Evolutionary conservation across 2,329 filamentous ascomycete species (phyloP).

Genomic region (Ophiostoma perfectum): DNA sequence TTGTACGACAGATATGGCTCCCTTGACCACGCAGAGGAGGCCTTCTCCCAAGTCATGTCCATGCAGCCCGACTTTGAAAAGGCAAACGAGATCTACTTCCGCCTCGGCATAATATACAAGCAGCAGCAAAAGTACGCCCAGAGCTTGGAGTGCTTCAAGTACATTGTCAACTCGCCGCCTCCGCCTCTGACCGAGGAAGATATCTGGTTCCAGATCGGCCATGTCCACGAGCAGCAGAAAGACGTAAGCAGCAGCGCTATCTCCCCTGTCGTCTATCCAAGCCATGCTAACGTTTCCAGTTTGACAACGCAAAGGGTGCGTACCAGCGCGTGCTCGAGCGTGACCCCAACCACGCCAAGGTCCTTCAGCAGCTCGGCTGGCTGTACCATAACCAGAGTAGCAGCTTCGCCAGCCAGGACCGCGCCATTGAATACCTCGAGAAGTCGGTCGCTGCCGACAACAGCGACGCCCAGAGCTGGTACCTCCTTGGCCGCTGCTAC

Average conservation of each 20-base stretch:
- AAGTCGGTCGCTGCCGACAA: slow-evolving; percentile 91
- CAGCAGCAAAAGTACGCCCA: slow-evolving; percentile 91
- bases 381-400: slow-evolving; percentile 93
- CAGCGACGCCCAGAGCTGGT: slow-evolving; percentile 96
- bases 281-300: slow-evolving; percentile 35
- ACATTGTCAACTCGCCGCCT: slow-evolving; percentile 89
- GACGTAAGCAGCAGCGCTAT: slow-evolving; percentile 59
- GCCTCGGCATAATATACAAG: slow-evolving; percentile 99
- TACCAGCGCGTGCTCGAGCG: slow-evolving; percentile 91
- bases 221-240: slow-evolving; percentile 98
- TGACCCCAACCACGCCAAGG: slow-evolving; percentile 94
- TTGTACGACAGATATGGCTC: slow-evolving; percentile 95
- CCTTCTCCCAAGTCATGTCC: slow-evolving; percentile 97
- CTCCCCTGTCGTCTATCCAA: neutral
- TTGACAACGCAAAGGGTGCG: slow-evolving; percentile 84
- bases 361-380: slow-evolving; percentile 96
- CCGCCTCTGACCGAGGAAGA: slow-evolving; percentile 92
- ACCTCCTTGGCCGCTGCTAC: slow-evolving; percentile 93
- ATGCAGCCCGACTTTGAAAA: slow-evolving; percentile 98
- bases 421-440: slow-evolving; percentile 93
- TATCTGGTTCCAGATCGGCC: slow-evolving; percentile 99
- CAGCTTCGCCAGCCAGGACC: slow-evolving; percentile 85
- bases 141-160: slow-evolving; percentile 98
- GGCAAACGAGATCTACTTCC: slow-evolving; percentile 98
- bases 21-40: slow-evolving; percentile 93